phyloP scores from a whole-genome alignment of 352 stramenopile species.

The Peronosclerospora sorghi region DNA sequence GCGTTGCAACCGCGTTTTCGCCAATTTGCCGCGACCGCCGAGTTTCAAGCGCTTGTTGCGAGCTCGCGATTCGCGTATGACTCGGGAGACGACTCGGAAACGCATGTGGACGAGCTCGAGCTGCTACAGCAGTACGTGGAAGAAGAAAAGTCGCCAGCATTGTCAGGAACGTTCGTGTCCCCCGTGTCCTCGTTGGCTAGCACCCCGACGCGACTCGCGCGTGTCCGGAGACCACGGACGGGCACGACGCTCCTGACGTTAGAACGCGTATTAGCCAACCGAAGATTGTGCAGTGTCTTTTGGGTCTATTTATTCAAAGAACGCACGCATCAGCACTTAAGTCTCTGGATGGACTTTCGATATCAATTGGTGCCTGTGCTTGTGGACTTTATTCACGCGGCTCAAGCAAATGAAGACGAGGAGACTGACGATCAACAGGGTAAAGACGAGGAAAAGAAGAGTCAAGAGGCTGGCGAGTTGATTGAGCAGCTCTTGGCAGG shows the following conservation, averaged over 20 bases:
- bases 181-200: constrained; percentile 11
- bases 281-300: constrained; percentile 73
- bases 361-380: constrained; percentile 62
- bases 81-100: constrained; percentile 3
- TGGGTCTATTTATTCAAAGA: constrained; percentile 85
- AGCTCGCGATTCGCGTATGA: constrained; percentile 48
- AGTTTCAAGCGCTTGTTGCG: constrained; percentile 43
- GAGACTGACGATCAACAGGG: constrained; percentile 18
- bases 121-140: constrained; percentile 11
- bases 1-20: constrained; percentile 62
- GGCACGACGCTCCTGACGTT: constrained; percentile 53
- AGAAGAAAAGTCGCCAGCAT: constrained; percentile 5
- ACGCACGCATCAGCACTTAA: constrained; percentile 66
- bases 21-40: constrained; percentile 41
- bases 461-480: constrained; percentile 35
- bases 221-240: constrained; percentile 14
- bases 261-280: constrained; percentile 61
- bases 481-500: constrained; percentile 60
- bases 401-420: constrained; percentile 21
- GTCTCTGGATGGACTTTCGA: constrained; percentile 75
- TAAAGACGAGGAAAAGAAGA: constrained; percentile 16
- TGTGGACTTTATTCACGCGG: constrained; percentile 36
- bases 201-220: constrained; percentile 4
- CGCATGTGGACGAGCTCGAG: background rate
- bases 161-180: constrained; percentile 2